A percentile compares a stretch with the other conserved stretches of the same genome.
These are phyloP conservation scores for Biancaea sappan DNA, from an alignment of 306 rosid genomes.

Conservation along the genomic window DNA sequence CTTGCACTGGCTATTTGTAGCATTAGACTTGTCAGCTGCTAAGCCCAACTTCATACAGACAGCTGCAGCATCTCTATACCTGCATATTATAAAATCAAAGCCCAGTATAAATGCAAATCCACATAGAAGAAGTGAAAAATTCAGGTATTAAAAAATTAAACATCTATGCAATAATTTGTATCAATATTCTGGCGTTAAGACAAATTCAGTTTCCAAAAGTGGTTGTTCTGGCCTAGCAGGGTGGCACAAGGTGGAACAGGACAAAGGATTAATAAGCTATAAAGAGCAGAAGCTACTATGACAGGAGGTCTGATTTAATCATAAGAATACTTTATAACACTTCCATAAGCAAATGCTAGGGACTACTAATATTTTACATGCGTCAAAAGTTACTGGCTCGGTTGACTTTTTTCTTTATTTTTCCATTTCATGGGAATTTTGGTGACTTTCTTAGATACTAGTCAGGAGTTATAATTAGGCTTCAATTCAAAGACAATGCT, in stretches of 20 bases:
- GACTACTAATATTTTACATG: not conserved
- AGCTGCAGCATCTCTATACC: constrained; percentile 88
- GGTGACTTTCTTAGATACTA: not conserved
- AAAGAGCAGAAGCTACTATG: not conserved
- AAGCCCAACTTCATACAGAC: constrained; percentile 72
- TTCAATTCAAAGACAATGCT: not conserved
- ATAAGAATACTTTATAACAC: constrained; percentile 1
- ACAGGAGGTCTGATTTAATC: not conserved
- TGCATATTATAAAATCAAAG: constrained; percentile 41
- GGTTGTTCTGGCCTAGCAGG: not conserved
- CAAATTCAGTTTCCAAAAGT: constrained; percentile 16
- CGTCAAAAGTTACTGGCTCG: not conserved
- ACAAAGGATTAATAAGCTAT: constrained; percentile 18
- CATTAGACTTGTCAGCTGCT: constrained; percentile 91
- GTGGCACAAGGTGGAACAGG: constrained; percentile 20
- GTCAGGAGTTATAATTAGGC: not conserved
- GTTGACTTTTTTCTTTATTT: not conserved
- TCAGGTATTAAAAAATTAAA: constrained; percentile 17
- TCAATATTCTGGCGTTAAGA: constrained; percentile 17
- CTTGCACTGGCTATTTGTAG: constrained; percentile 90
- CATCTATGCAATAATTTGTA: not conserved
- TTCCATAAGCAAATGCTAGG: constrained; percentile 22
- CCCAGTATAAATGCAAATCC: constrained; percentile 12
- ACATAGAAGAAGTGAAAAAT: constrained; percentile 14
- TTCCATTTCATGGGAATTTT: not conserved